Percentiles rank a stretch among this genome's conserved stretches.
These are phyloP conservation scores for Taphrina confusa DNA, from an alignment of 1,139 yeast genomes.

Conservation along the genomic window DNA sequence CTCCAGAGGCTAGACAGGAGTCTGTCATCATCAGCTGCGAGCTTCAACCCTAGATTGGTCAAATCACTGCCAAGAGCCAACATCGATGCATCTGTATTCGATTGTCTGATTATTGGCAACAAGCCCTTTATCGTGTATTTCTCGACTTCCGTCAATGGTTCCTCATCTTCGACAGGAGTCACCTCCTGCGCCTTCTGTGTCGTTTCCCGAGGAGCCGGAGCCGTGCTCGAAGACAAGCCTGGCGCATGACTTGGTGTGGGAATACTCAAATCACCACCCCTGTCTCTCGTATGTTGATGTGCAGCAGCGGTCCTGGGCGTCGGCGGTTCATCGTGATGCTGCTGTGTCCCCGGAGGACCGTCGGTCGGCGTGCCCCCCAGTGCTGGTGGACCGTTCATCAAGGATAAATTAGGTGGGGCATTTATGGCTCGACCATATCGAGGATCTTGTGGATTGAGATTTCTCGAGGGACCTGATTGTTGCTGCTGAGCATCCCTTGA, in stretches of 20 bases:
- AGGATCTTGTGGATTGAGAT: background rate
- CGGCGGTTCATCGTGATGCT: conserved; percentile 23
- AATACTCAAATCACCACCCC: conserved; percentile 16
- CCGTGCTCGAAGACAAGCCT: conserved; percentile 14
- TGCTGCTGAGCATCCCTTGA: background rate
- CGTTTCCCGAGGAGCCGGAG: conserved; percentile 1
- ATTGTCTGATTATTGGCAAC: conserved; percentile 66
- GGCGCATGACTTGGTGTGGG: conserved; percentile 32
- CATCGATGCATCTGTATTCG: conserved; percentile 62
- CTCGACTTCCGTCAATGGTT: conserved; percentile 30
- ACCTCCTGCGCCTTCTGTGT: conserved; percentile 8
- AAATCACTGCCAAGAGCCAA: conserved; percentile 85
- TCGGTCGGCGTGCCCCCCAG: conserved; percentile 24
- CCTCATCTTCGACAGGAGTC: conserved; percentile 14
- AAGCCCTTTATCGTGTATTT: conserved; percentile 74
- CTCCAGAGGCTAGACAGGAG: conserved; percentile 38
- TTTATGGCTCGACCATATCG: conserved; percentile 14
- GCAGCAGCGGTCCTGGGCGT: conserved; percentile 11
- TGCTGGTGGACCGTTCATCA: conserved; percentile 32
- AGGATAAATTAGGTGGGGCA: conserved; percentile 30
- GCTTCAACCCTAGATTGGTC: conserved; percentile 69
- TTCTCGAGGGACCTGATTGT: background rate
- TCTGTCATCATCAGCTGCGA: conserved; percentile 47
- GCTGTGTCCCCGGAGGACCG: conserved; percentile 23
- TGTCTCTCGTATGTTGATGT: conserved; percentile 19